Percentiles rank a stretch among this genome's conserved stretches.
phyloP scores from a whole-genome alignment of 768 basidiomycete genomes.

The Lactarius hatsudake region DNA sequence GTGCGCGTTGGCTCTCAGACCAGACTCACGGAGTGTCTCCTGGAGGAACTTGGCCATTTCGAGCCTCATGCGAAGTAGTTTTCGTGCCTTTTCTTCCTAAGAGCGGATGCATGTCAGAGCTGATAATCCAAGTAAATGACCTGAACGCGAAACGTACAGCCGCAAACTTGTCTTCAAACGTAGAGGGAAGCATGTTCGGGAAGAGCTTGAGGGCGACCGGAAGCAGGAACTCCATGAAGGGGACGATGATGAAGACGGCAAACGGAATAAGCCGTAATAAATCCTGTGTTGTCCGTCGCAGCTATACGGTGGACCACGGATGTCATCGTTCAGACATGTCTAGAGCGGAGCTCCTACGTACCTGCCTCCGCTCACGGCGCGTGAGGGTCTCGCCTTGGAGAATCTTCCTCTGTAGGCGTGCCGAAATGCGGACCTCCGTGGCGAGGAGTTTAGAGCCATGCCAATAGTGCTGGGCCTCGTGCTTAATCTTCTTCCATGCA shows the following conservation, averaged over 20 bases:
- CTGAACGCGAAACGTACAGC: constrained; percentile 53
- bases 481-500: constrained; percentile 91
- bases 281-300: constrained; percentile 92
- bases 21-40: constrained; percentile 93
- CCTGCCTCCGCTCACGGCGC: constrained; percentile 91
- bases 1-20: constrained; percentile 87
- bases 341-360: constrained; percentile 32
- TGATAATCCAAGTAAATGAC: neutral
- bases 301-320: constrained; percentile 41
- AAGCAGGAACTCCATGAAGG: constrained; percentile 96
- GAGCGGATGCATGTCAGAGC: neutral
- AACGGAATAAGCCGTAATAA: constrained; percentile 92
- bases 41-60: constrained; percentile 99
- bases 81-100: constrained; percentile 96
- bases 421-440: constrained; percentile 89
- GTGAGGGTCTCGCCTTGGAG: constrained; percentile 89
- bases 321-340: neutral
- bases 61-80: constrained; percentile 87
- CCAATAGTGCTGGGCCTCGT: constrained; percentile 97
- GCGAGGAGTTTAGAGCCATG: constrained; percentile 91
- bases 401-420: constrained; percentile 86
- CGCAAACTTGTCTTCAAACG: constrained; percentile 96
- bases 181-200: constrained; percentile 98
- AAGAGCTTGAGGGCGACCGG: constrained; percentile 96
- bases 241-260: constrained; percentile 90